A percentile compares a stretch with the other conserved stretches of the same genome.
phyloP scores from a whole-genome alignment of 1,139 yeast genomes.

The Arxiozyma bovina region DNA sequence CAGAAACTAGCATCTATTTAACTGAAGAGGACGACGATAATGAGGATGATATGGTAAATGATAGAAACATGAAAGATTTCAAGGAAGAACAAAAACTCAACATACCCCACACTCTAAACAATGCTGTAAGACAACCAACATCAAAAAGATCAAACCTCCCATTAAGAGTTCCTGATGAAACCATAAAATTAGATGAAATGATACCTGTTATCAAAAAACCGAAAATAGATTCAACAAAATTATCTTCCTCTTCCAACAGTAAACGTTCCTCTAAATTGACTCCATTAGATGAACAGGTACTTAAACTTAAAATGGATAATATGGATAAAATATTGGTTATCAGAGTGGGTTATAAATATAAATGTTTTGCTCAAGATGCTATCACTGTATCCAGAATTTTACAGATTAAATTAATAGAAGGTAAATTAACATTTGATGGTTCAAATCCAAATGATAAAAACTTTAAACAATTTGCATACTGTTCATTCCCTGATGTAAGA shows the following conservation, averaged over 20 bases:
- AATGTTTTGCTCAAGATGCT: conserved; percentile 82
- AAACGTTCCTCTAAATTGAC: conserved; percentile 36
- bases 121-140: neutral
- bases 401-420: conserved; percentile 65
- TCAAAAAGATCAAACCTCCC: neutral
- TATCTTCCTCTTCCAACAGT: neutral
- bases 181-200: neutral
- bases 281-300: conserved; percentile 72
- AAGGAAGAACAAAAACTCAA: neutral
- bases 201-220: neutral
- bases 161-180: neutral
- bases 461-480: conserved; percentile 63
- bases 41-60: neutral
- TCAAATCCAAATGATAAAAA: conserved; percentile 36
- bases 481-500: conserved; percentile 74
- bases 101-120: neutral
- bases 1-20: conserved; percentile 1
- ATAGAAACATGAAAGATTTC: neutral
- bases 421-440: conserved; percentile 46
- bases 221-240: neutral
- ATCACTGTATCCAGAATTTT: conserved; percentile 52
- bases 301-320: conserved; percentile 51
- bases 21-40: conserved; percentile 1
- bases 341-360: conserved; percentile 87
- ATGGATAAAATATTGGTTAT: conserved; percentile 64